Evolutionary conservation across 345 rosid genomes (phyloP), one percentile per base, ranked within the genome.

Genomic region (Pistacia vera): DNA sequence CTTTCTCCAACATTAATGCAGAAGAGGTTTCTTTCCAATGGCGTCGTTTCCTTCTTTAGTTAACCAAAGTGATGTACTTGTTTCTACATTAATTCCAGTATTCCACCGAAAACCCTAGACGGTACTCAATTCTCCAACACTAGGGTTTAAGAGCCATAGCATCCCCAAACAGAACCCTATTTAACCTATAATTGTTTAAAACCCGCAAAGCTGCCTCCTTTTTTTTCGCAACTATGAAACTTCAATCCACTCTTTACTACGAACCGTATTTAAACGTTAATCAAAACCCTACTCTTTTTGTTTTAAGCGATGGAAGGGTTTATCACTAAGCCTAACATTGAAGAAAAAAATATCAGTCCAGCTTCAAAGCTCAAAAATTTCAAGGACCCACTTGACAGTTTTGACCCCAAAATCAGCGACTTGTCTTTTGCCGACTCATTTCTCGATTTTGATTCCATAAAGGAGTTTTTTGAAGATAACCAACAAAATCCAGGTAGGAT

Each of bases 361-460:
- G 78, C 77, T 75, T 57, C 85, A 20, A 81, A 85, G 80, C 72
- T 81, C 49, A 83, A 71, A 72, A 66, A 30, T 69, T 78, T 78
- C 54, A 73, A 73, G 71, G 80, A 81, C 56, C 62, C 83, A 20
- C 28, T 83, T 71, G 82, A 85, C 46, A 71, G 70, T 61, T 71
- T 86, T 61, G 86, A 90, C 33, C 25, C 80, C 51, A 55, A 73
- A 28, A 17, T 35, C 78, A 35, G 56, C 54, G 88, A 82, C 70
- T 73, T 82, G 1, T 41, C 73, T 28, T 76, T 84, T 22, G 86
- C 82, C 9, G 95, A 91, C 83, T 84, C 91, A 1, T 86, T 85
- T 76, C 82, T 89, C 10, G 93, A 90, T 77, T 91, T 92, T 63
- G 94, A 92, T 38, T 84, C 88, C 25, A 79, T 88, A 51, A 66